Evolutionary conservation across 768 basidiomycete species (phyloP), one percentile per base, ranked within the genome.

Genomic region (Rubroboletus satanas): DNA sequence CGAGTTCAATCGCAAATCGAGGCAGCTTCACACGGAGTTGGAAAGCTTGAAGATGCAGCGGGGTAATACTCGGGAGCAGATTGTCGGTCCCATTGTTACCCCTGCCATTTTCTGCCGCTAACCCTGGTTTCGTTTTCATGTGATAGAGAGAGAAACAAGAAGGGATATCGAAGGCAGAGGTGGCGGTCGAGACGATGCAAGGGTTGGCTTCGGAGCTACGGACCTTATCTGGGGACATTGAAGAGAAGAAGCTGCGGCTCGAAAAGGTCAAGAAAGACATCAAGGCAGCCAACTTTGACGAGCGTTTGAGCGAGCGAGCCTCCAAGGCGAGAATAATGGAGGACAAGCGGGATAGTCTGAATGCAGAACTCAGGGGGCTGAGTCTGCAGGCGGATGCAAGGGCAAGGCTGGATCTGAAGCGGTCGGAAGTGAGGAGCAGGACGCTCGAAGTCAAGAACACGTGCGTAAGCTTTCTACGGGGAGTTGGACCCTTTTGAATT

Each of bases 351-450:
- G 92, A 95, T 17, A 67, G 69, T 18, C 73, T 96, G 56, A 90
- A 86, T 51, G 60, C 70, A 0, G 95, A 97, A 57, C 76, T 94
- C 39, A 77, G 82, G 32, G 72, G 77, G 2, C 71, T 97, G 61
- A 92, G 83, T 61, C 63, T 82, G 43, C 93, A 98, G 66, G 87
- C 90, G 0, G 89, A 94, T 51, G 76, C 83, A 1, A 77, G 96
- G 42, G 92, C 94, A 2, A 87, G 83, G 62, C 68, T 98, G 49
- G 83, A 87, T 38, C 64, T 96, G 57, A 89, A 91, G 65, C 76
- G 84, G 55, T 75, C 74, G 1, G 90, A 94, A 59, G 67, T 85
- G 42, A 82, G 78, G 66, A 77, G 72, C 52, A 90, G 89, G 72
- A 73, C 75, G 43, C 74, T 74, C 15, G 90, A 93, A 38, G 76